Base-by-base conservation (phyloP, 176 grass and related monocot species). In the Calamus simplicifolius region DNA sequence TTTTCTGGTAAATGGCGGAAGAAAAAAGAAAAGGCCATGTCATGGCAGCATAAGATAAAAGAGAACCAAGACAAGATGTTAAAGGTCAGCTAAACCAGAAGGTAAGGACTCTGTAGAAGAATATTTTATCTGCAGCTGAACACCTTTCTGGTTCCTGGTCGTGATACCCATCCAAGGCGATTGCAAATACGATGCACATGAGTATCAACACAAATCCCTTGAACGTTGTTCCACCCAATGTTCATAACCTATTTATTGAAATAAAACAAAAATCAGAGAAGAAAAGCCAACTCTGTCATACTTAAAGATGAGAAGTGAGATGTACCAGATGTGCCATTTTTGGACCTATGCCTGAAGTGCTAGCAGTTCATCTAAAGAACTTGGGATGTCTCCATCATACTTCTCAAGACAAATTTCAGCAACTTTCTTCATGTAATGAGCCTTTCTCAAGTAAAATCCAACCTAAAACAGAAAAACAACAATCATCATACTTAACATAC, bases 121-220 rank as follows among this genome's bases (percentile, higher is more conserved):
- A 52, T 7, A 59, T 54, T 38, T 29, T 21, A 54, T 16, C 51
- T 55, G 18, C 17, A 18, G 50, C 50, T 75, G 54, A 73, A 14
- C 75, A 96, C 92, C 92, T 90, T 75, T 54, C 57, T 88, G 48
- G 87, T 90, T 68, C 83, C 92, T 52, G 58, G 63, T 48, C 79
- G 75, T 15, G 84, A 90, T 48, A 90, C 92, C 92, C 92, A 96
- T 61, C 87, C 83, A 38, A 96, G 83, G 5, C 92, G 92, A 54
- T 96, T 96, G 72, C 83, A 90, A 66, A 96, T 96, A 56, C 92
- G 86, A 88, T 96, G 92, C 30, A 96, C 92, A 68, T 96, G 92
- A 55, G 92, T 96, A 81, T 96, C 92, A 15, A 96, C 87, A n/a
- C 92, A 96, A 29, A 96, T 90, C 53, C 92, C 92, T 81, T 90